Base-by-base conservation (phyloP, 2,329 filamentous ascomycete species). In the Emmonsia crescens region DNA sequence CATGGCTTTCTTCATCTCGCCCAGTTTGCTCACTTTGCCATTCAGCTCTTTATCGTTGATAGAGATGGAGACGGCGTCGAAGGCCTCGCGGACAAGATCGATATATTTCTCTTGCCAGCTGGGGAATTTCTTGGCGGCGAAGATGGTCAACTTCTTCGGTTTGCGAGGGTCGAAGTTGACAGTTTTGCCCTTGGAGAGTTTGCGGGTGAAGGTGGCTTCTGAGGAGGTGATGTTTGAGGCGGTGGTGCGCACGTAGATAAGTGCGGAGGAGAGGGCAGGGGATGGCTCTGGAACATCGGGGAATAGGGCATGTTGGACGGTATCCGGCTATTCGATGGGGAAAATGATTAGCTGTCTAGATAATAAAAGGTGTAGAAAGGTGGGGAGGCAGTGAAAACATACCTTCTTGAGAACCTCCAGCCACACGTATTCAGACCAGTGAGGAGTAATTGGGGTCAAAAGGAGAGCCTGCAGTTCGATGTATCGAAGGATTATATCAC, bases 361-460 rank as follows among this genome's bases (percentile, higher is more conserved):
- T 51, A 27, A 58, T 38, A n/a, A 27, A 24, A 46, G 31, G 27
- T 57, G 51, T 46, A 49, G 55, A 36, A 58, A 60, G 36, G 61
- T 55, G 58, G 48, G 27, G 21, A 5, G 21, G 54, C 36, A 21
- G 38, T n/a, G n/a, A n/a, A 57, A 8, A 59, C 62, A 60, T 57
- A 76, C 76, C 72, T 87, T 91, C 73, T 88, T 85, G 64, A 99
- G 84, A 1, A 97, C 85, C 76, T 97, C 93, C 60, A 89, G 84
- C 91, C 91, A 97, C 72, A 99, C 85, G 76, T 96, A 89, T 73
- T 99, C 94, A 55, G 90, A 82, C 88, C 91, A 97, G 77, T 99
- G 94, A 62, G 94, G 93, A 2, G 93, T 87, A 65, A 97, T 86
- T 59, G 91, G 89, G 2, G 88, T 83, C 67, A 97, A 79, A 70